Conservation (phyloP, 2,329 filamentous ascomycete species). For the Sporothrix dimorphospora region DNA sequence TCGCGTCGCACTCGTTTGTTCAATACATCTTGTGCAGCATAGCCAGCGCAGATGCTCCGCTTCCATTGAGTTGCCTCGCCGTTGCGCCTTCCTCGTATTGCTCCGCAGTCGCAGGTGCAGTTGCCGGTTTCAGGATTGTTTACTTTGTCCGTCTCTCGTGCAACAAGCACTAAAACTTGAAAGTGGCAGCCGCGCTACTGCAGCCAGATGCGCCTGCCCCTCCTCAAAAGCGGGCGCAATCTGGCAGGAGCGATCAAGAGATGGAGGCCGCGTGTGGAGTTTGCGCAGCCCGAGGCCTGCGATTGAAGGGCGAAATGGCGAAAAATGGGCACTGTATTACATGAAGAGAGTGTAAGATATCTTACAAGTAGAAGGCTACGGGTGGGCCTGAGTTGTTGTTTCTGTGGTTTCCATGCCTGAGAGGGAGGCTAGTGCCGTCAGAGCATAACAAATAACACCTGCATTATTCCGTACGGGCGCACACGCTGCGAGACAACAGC, state of each 20-base stretch:
- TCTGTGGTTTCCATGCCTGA: constrained; percentile 32
- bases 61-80: constrained; percentile 7
- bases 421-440: constrained; percentile 10
- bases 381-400: constrained; percentile 30
- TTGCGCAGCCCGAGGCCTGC: not conserved
- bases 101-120: not conserved
- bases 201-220: constrained; percentile 19
- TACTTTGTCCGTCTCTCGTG: constrained; percentile 23
- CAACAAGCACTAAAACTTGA: constrained; percentile 12
- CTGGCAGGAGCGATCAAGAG: constrained; percentile 8
- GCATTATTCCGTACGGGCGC: not conserved
- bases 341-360: too few relatives aligned
- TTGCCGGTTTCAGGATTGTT: constrained; percentile 23
- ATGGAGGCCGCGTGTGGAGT: constrained; percentile 16
- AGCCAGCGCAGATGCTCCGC: not conserved
- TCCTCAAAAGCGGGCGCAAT: not conserved
- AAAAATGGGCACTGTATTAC: not conserved
- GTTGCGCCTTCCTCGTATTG: constrained; percentile 20
- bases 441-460: constrained; percentile 26
- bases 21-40: not conserved
- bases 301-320: not conserved
- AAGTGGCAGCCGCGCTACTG: constrained; percentile 18
- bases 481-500: not conserved
- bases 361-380: not conserved
- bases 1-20: not conserved